Conservation (phyloP, 106 monocot species). For the Narthecium ossifragum region DNA sequence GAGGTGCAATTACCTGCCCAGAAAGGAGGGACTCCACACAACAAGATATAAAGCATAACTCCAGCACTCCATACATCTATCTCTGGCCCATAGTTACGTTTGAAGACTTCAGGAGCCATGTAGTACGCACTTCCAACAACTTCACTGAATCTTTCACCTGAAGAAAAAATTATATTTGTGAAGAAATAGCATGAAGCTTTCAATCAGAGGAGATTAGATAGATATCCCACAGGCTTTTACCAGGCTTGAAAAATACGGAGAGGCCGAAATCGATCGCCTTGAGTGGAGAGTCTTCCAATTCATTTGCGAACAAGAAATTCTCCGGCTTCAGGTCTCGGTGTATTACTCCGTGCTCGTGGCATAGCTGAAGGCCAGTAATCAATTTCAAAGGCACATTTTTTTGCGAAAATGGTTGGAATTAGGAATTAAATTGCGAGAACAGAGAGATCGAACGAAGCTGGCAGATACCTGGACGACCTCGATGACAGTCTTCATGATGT, state of each 20-base stretch:
- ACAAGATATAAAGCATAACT: conserved; percentile 56
- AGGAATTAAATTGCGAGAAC: neutral
- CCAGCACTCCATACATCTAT: conserved; percentile 69
- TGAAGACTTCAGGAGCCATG: conserved; percentile 67
- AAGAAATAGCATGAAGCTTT: too few species aligned
- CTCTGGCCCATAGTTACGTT: conserved; percentile 50
- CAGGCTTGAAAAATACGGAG: conserved; percentile 51
- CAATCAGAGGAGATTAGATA: neutral
- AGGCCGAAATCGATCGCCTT: conserved; percentile 71
- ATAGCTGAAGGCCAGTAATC: conserved; percentile 15
- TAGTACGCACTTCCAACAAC: conserved; percentile 61
- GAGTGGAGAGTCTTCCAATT: conserved; percentile 37
- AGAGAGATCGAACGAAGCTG: neutral
- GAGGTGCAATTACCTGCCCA: conserved; percentile 41
- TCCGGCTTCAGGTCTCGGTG: conserved; percentile 66
- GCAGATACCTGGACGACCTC: conserved; percentile 44
- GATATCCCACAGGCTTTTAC: conserved; percentile 24
- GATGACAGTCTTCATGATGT: conserved; percentile 19
- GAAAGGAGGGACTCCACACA: conserved; percentile 64
- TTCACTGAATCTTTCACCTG: conserved; percentile 44
- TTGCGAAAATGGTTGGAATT: neutral
- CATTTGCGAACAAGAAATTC: conserved; percentile 52
- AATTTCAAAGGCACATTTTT: neutral
- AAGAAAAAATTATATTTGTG: conserved; percentile 1
- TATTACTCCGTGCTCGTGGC: conserved; percentile 48